Conservation (phyloP, 805 yeast species). For the Nakazawaea ernobii region DNA sequence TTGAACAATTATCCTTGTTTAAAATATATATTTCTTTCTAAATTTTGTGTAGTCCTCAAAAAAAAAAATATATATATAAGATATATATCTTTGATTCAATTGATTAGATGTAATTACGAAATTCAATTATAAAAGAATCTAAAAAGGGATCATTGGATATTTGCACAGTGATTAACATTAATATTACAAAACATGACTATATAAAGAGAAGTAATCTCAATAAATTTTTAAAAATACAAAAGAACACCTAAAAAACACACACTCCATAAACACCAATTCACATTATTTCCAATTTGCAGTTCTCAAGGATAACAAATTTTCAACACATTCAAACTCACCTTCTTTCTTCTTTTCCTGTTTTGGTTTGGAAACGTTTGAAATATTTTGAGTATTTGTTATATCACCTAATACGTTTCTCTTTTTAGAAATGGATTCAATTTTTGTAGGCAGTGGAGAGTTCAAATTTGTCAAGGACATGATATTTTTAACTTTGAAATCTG, state of each 20-base stretch:
- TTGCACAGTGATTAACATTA: too few species aligned
- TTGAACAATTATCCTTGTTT: too few species aligned
- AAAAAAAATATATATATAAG: too few species aligned
- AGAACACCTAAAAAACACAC: not conserved
- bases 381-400: conserved; percentile 16
- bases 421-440: not conserved
- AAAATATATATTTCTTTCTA: too few species aligned
- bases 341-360: conserved; percentile 9
- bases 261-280: not conserved
- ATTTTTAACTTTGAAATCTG: conserved; percentile 1
- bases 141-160: too few species aligned
- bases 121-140: too few species aligned
- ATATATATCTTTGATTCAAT: too few species aligned
- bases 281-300: conserved; percentile 27
- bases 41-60: too few species aligned
- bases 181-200: too few species aligned
- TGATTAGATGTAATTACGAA: too few species aligned
- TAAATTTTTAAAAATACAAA: too few species aligned
- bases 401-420: conserved; percentile 18
- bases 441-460: conserved; percentile 6
- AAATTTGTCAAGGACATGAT: conserved; percentile 8
- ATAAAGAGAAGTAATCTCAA: too few species aligned
- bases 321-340: conserved; percentile 28
- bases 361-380: not conserved
- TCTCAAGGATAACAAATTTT: conserved; percentile 34